Evolutionary conservation across 2,329 filamentous ascomycete species (phyloP).

Genomic region (Fusarium xylarioides): DNA sequence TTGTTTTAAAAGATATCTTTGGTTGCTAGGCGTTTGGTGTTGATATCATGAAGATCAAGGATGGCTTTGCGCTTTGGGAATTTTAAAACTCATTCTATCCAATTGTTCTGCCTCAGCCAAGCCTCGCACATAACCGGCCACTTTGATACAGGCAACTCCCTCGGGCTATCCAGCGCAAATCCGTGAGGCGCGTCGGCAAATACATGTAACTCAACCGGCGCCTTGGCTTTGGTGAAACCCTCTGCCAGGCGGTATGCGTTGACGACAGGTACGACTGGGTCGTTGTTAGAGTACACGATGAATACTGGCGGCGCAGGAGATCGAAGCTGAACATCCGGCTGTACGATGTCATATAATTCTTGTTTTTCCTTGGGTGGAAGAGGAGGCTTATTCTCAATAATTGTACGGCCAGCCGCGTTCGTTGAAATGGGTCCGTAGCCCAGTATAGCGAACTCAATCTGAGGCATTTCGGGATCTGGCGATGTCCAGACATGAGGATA

Average conservation of each 20-base stretch:
- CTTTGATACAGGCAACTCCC: slow-evolving; percentile 27
- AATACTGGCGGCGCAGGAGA: slow-evolving; percentile 23
- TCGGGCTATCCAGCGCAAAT: slow-evolving; percentile 27
- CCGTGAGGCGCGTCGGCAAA: slow-evolving; percentile 39
- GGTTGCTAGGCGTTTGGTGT: neutral
- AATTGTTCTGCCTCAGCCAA: slow-evolving; percentile 28
- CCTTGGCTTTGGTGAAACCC: neutral
- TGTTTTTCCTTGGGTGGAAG: slow-evolving; percentile 35
- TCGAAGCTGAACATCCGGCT: slow-evolving; percentile 31
- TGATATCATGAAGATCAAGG: fast-evolving
- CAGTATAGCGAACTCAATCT: slow-evolving; percentile 26
- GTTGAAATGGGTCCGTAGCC: slow-evolving; percentile 38
- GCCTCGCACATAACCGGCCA: slow-evolving; percentile 36
- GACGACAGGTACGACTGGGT: slow-evolving; percentile 31
- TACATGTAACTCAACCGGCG: slow-evolving; percentile 22
- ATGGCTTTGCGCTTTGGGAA: fast-evolving
- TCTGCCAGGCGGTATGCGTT: slow-evolving; percentile 37
- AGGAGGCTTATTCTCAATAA: slow-evolving; percentile 33
- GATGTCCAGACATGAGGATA: slow-evolving; percentile 32
- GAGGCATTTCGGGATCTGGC: slow-evolving; percentile 16
- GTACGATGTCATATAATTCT: slow-evolving; percentile 27
- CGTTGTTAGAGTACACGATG: slow-evolving; percentile 39
- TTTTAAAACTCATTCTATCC: neutral
- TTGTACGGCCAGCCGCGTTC: slow-evolving; percentile 31
- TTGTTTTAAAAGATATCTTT: neutral